Conservation (phyloP, 306 rosid genomes). For the Sicyos baderoa region DNA sequence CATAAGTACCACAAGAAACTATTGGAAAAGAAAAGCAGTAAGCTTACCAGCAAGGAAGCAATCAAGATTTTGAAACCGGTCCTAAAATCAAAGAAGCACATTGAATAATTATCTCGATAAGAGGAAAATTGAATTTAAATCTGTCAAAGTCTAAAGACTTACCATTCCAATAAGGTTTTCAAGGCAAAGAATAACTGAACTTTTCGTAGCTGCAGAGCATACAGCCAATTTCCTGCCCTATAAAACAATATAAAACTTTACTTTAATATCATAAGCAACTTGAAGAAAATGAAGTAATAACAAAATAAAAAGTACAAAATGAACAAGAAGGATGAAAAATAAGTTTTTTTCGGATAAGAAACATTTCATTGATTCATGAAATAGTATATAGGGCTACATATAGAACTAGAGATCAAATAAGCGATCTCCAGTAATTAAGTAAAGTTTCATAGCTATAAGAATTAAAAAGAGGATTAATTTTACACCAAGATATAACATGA, state of each 20-base stretch:
- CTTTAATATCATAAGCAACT: conserved; percentile 3
- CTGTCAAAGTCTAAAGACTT: conserved; percentile 22
- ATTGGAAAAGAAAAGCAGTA: conserved; percentile 11
- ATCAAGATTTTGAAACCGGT: conserved; percentile 87
- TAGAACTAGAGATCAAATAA: no score
- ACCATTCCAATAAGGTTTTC: conserved; percentile 81
- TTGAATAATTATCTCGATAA: conserved; percentile 32
- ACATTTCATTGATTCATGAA: no score
- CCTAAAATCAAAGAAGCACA: conserved; percentile 42
- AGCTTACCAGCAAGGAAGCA: conserved; percentile 94
- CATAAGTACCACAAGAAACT: conserved; percentile 10
- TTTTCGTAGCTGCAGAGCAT: conserved; percentile 97
- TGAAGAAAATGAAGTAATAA: conserved; percentile 14
- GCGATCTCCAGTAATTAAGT: no score
- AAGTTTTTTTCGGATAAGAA: no score
- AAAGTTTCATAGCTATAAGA: no score
- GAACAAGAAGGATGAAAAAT: not conserved
- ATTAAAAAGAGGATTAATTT: no score
- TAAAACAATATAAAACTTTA: conserved; percentile 20
- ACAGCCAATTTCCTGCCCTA: conserved; percentile 83
- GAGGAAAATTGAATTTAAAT: not conserved
- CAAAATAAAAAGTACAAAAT: not conserved
- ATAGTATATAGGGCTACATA: no score
- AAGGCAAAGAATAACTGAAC: conserved; percentile 83
- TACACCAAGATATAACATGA: no score